Percentiles rank a stretch among this genome's conserved stretches.
phyloP scores from a whole-genome alignment of 352 stramenopile species.

The Poterioochromonas sp. region DNA sequence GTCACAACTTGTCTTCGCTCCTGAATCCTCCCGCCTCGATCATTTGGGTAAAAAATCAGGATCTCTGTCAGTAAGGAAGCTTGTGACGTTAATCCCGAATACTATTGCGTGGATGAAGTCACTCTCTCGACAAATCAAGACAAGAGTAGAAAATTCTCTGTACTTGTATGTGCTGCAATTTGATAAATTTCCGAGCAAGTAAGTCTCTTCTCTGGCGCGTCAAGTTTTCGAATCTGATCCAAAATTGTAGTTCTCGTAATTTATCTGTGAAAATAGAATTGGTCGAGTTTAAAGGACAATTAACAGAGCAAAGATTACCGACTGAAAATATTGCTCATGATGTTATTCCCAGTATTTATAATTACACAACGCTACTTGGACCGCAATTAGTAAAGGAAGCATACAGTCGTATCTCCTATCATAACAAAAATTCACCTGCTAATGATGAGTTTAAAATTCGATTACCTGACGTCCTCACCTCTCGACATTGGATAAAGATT shows the following conservation, averaged over 20 bases:
- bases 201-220: too few species aligned
- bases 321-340: background rate
- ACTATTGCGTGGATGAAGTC: background rate
- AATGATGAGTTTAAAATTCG: conserved; percentile 28
- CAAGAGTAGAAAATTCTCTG: background rate
- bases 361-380: background rate
- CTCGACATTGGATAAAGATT: background rate
- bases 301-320: background rate
- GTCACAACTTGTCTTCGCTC: background rate
- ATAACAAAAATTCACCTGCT: background rate
- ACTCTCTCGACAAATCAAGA: background rate
- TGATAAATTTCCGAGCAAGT: background rate
- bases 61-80: too few species aligned
- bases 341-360: background rate
- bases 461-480: background rate
- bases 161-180: background rate
- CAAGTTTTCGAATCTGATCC: too few species aligned
- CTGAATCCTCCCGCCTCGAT: background rate
- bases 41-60: background rate
- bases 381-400: background rate
- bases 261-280: conserved; percentile 12
- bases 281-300: background rate
- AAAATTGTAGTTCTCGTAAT: background rate
- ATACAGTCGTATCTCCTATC: conserved; percentile 9
- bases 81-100: background rate